Conservation (phyloP, 2,329 filamentous ascomycete species). For the Leptoxyphium fumago region DNA sequence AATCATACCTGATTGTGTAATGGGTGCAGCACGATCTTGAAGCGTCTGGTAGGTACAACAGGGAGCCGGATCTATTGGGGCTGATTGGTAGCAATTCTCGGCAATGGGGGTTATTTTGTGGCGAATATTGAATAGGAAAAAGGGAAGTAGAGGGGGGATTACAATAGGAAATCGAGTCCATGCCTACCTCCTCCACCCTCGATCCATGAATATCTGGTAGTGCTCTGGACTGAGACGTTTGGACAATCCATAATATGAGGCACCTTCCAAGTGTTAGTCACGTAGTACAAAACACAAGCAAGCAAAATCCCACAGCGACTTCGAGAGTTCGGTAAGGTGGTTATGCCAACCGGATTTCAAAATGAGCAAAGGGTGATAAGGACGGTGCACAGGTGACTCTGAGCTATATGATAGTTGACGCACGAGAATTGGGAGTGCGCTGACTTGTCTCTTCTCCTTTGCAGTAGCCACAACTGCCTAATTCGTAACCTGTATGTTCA, state of each 20-base stretch:
- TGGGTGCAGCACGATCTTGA: conserved; percentile 78
- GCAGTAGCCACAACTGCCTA: conserved; percentile 36
- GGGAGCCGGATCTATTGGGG: conserved; percentile 32
- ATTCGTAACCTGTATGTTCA: conserved; percentile 28
- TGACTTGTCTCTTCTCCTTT: conserved; percentile 32
- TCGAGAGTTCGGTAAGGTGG: conserved; percentile 2
- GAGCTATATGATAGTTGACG: conserved; percentile 13
- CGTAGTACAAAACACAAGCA: not conserved
- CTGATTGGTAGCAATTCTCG: no score
- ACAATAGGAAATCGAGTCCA: no score
- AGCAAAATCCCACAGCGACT: not conserved
- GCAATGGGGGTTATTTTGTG: not conserved
- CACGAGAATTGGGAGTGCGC: conserved; percentile 34
- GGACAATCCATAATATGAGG: conserved; percentile 55
- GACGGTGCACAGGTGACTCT: not conserved
- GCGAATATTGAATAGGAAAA: not conserved
- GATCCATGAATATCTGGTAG: conserved; percentile 59
- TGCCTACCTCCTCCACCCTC: conserved; percentile 59
- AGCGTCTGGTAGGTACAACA: conserved; percentile 68
- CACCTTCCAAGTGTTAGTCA: conserved; percentile 36
- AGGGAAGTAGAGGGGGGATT: conserved; percentile 19
- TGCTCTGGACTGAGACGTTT: conserved; percentile 46
- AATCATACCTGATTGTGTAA: conserved; percentile 52
- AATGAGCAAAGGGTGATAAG: not conserved
- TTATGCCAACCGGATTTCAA: not conserved